Evolutionary conservation across 2,329 filamentous ascomycete genomes (phyloP).

Genomic region (Aspergillus ibericus): DNA sequence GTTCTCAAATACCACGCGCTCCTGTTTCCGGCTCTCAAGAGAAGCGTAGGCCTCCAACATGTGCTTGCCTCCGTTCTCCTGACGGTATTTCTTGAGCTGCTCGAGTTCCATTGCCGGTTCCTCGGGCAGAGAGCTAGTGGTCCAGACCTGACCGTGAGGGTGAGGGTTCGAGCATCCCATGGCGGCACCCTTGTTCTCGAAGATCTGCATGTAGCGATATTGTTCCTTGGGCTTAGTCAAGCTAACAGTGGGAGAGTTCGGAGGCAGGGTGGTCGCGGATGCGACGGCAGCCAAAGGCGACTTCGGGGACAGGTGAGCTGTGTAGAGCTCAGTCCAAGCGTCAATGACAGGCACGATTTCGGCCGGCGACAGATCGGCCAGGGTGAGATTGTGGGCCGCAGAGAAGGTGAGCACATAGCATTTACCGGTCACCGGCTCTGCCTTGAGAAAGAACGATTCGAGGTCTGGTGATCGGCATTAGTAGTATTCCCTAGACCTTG

Average conservation of each 20-base stretch:
- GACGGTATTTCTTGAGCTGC: slow-evolving; percentile 76
- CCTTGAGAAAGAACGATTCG: slow-evolving; percentile 73
- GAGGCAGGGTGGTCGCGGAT: slow-evolving; percentile 48
- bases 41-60: slow-evolving; percentile 83
- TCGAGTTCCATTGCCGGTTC: slow-evolving; percentile 78
- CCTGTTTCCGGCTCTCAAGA: slow-evolving; percentile 76
- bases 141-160: slow-evolving; percentile 96
- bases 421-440: slow-evolving; percentile 85
- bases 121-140: slow-evolving; percentile 84
- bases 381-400: slow-evolving; percentile 82
- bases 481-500: background rate
- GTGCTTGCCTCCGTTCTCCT: slow-evolving; percentile 69
- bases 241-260: slow-evolving; percentile 46
- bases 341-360: slow-evolving; percentile 82
- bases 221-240: slow-evolving; percentile 65
- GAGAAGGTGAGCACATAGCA: slow-evolving; percentile 98
- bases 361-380: slow-evolving; percentile 77
- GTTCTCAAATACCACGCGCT: slow-evolving; percentile 88
- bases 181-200: slow-evolving; percentile 95
- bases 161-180: slow-evolving; percentile 99
- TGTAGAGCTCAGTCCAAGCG: slow-evolving; percentile 90
- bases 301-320: slow-evolving; percentile 70
- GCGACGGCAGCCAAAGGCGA: slow-evolving; percentile 61
- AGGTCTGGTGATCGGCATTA: slow-evolving; percentile 53
- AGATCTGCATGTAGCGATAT: slow-evolving; percentile 98